Conservation (phyloP, 164 flowering plant genomes). For the Hamamelis virginiana region DNA sequence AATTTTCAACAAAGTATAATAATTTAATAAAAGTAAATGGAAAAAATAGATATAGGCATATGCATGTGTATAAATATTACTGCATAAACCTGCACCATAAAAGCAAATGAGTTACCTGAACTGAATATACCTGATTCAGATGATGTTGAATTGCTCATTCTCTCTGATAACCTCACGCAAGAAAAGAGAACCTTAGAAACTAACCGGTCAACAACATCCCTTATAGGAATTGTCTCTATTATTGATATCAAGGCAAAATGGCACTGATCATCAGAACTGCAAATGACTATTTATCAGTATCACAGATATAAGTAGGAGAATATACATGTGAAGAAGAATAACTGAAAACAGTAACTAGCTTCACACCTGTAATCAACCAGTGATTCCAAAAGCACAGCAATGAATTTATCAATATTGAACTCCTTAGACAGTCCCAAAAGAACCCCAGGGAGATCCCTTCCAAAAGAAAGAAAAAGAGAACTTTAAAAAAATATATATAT, state of each 20-base stretch:
- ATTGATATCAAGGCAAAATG: constrained; percentile 41
- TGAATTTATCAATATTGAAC: constrained; percentile 73
- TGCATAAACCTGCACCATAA: background rate
- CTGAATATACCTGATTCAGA: constrained; percentile 50
- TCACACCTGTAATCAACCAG: constrained; percentile 65
- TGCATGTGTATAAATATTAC: background rate
- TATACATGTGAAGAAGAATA: background rate
- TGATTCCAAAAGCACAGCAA: constrained; percentile 62
- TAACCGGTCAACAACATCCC: constrained; percentile 38
- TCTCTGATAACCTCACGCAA: constrained; percentile 46
- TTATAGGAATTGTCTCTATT: constrained; percentile 56
- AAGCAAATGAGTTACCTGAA: background rate
- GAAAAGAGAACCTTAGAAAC: constrained; percentile 52
- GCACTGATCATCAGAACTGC: constrained; percentile 62
- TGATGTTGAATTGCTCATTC: constrained; percentile 25
- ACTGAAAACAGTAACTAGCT: background rate
- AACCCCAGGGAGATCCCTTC: constrained; percentile 64
- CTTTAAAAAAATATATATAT: background rate
- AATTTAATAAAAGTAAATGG: background rate
- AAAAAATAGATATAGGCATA: background rate
- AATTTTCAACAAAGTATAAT: background rate
- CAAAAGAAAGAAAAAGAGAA: constrained; percentile 11
- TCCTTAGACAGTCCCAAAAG: constrained; percentile 54
- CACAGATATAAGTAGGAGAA: background rate
- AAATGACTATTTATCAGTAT: constrained; percentile 18